Evolutionary conservation across 2,329 filamentous ascomycete genomes (phyloP), one percentile per base, ranked within the genome.

Genomic region (Aspergillus sp.): DNA sequence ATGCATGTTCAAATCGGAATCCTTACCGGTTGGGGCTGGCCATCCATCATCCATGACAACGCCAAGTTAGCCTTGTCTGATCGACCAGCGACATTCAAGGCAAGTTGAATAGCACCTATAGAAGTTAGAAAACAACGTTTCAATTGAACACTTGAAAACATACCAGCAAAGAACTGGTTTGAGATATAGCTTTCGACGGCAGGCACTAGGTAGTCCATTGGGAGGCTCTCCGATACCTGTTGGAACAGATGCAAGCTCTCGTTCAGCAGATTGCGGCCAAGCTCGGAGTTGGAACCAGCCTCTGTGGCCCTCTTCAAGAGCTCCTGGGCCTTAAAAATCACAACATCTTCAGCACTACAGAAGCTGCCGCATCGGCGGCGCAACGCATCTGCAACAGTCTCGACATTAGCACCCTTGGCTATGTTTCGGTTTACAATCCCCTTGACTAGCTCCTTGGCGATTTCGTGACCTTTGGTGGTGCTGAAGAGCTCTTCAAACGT

Each of bases 361-460:
- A 99, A 99, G 78, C 91, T 97, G 64, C 95, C 96, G 69, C 95
- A 99, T 69, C 93, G 87, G 69, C 95, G 86, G 51, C 95, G 87
- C 54, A 99, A 81, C n/a, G 93, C 92, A 77, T 99, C 95, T 0
- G 95, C 94, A 25, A 99, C 93, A 0, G 93, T 97, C 79, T 99
- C 96, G 22, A 99, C 94, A 66, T 98, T 99, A 4, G 93, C 94
- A 9, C 96, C 95, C 71, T 92, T 97, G 61, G 94, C 91, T 69
- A 99, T 99, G 76, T 97, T 99, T 71, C 93, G 89, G 76, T 98
- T 98, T 58, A 99, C 95, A 71, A 99, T 98, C 0, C 94, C 93
- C 76, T 98, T 99, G 60, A 99, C 95, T 1, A 99, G 83, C 59
- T 97, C 86, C 77, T 97, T 97, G 3, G 94, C 96, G 25, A 98